These are phyloP conservation scores for Epichloe gansuensis DNA, from an alignment of 2,329 filamentous ascomycete genomes.

Conservation along the genomic window DNA sequence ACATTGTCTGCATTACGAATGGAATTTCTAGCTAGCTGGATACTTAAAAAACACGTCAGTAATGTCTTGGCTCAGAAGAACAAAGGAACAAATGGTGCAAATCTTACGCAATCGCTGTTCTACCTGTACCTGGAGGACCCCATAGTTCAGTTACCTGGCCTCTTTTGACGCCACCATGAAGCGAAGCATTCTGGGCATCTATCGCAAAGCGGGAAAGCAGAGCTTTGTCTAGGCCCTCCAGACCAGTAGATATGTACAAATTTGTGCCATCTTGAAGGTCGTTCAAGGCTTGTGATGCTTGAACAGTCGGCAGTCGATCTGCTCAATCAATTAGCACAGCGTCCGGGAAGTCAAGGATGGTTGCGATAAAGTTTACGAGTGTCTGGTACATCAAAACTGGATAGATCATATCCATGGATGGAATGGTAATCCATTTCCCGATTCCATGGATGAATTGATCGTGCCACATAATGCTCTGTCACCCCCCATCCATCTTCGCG, in stretches of 20 bases:
- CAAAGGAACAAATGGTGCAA: background rate
- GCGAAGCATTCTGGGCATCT: constrained; percentile 8
- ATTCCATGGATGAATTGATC: constrained; percentile 9
- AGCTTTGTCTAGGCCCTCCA: constrained; percentile 37
- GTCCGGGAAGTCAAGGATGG: background rate
- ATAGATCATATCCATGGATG: constrained; percentile 46
- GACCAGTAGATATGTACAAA: constrained; percentile 42
- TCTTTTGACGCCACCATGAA: constrained; percentile 48
- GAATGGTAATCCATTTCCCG: constrained; percentile 43
- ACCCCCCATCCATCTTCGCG: background rate
- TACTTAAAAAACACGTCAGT: constrained; percentile 29
- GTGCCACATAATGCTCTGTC: background rate
- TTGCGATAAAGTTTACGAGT: constrained; percentile 31
- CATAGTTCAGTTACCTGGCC: constrained; percentile 79
- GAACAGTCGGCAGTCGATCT: constrained; percentile 69
- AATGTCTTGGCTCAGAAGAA: background rate
- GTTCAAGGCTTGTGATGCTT: constrained; percentile 58
- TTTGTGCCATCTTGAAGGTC: constrained; percentile 39
- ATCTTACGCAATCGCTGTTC: constrained; percentile 66
- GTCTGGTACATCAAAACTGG: constrained; percentile 43
- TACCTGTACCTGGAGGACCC: constrained; percentile 76
- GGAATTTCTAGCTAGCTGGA: constrained; percentile 55
- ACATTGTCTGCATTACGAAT: constrained; percentile 49
- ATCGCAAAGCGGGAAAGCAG: constrained; percentile 18
- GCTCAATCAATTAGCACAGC: constrained; percentile 1